Conservation (phyloP, 768 basidiomycete species). For the Hygrocybe coccinea region DNA sequence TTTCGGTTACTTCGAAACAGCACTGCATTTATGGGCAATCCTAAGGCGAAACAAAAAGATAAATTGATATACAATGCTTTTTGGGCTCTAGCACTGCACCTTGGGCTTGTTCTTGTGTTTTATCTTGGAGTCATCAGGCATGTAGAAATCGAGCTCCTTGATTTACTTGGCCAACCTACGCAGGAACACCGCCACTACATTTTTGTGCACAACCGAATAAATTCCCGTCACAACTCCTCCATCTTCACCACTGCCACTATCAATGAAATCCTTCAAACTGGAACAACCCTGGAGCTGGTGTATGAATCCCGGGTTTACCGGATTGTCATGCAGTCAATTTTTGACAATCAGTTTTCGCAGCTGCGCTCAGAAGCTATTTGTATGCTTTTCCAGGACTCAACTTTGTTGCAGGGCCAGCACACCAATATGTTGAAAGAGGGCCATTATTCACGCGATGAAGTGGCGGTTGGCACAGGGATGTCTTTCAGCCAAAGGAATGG, state of each 20-base stretch:
- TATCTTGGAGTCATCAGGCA: constrained; percentile 3
- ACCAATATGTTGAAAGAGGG: not conserved
- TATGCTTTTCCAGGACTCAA: not conserved
- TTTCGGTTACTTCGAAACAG: not conserved
- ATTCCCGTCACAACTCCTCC: not conserved
- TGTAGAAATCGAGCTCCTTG: not conserved
- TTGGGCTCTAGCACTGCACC: not conserved
- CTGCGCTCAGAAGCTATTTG: not conserved
- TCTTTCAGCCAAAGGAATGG: not conserved
- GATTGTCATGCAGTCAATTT: not conserved
- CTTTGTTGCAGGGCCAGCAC: not conserved
- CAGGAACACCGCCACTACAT: not conserved
- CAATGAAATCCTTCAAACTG: not conserved
- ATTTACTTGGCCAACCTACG: not conserved
- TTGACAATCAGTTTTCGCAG: not conserved
- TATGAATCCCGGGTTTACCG: not conserved
- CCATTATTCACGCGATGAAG: not conserved
- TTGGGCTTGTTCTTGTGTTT: not conserved
- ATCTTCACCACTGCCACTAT: not conserved
- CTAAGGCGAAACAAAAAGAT: not conserved
- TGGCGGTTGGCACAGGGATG: not conserved
- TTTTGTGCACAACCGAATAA: not conserved
- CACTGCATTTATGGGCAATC: not conserved
- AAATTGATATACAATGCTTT: not conserved
- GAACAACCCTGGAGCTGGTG: not conserved